Base-by-base conservation (phyloP, 2,329 filamentous ascomycete genomes). In the Dactylonectria macrodidyma region DNA sequence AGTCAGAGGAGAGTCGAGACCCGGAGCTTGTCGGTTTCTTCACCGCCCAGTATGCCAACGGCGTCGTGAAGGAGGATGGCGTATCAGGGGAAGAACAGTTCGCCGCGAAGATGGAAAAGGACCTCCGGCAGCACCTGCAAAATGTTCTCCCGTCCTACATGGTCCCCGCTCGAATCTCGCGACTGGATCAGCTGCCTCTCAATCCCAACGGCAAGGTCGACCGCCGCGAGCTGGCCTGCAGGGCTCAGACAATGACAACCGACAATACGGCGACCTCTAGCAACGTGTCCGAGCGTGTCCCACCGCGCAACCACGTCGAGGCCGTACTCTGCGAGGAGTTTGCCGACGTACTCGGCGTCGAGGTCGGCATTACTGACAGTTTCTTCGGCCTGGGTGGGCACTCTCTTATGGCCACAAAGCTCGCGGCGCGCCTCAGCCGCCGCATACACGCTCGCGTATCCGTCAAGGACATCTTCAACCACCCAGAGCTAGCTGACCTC, bases 391-490 rank as follows among this genome's bases (percentile, higher is more conserved):
- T 54, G 22, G n/a, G 14, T 12, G 16, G 22, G 52, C 59, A 8
- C 7, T 34, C 11, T 14, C 26, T 30, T 30, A 30, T 67, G 63
- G 67, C 68, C 5, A 70, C 65, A 9, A 59, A 64, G n/a, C 62
- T 67, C 2, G 56, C 50, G 1, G 61, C 66, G 12, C 41, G 48
- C 2, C 54, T 59, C 6, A 67, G 51, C 16, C 34, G 44, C 26
- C 26, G 26, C 26, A 30, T 30, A 30, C 26, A 30, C 26, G 26
- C 26, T 30, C 26, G 26, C 26, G 26, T 30, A 30, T 30, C 78
- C 1, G 85, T 87, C 1, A 81, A 81, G 1, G 80, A 83, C 30
- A 81, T 86, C 22, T 86, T 87, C 11, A 6, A 61, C 16, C 34
- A 65, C 9, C 65, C 59, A 30, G 3, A 41, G 11, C 26, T 30